Evolutionary conservation across 2,329 filamentous ascomycete species (phyloP), one percentile per base, ranked within the genome.

Genomic region (Nigrospora oryzae): DNA sequence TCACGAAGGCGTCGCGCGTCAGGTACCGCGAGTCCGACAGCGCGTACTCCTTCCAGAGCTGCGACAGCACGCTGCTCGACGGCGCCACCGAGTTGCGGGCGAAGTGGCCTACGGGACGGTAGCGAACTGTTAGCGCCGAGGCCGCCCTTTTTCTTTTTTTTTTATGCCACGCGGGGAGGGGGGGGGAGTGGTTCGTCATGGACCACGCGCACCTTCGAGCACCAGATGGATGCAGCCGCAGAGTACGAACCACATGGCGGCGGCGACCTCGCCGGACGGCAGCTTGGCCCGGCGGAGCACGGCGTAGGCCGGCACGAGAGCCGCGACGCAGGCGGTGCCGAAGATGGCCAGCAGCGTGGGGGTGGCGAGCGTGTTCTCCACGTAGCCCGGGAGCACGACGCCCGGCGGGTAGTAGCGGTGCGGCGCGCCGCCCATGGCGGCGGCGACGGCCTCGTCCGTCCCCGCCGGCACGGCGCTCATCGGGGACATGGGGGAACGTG

Each of bases 361-460:
- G 5, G 84, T 74, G 39, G 73, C 69, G 57, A 74, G 73, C 47
- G 81, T 74, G 60, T 90, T 90, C 53, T 81, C 74, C 37, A 79
- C 65, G 63, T 86, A 89, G 48, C 71, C 74, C 3, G 72, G 64
- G 46, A 91, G 76, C 15, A 70, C 65, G 34, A 79, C 74, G 43
- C 79, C 75, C 17, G 81, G 58, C 5, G 86, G 86, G 57, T 84
- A 89, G 66, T 86, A 90, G 1, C 84, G 84, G 60, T 89, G 83
- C 23, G 23, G 5, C 23, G 23, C 23, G 19, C 19, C 23, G 19
- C 19, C 19, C 19, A 23, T 23, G 19, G 19, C 19, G 19, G 19
- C 19, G 19, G 19, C 19, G 19, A 23, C 19, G 5, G 23, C 23
- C 23, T 6, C 23, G 23, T 28, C 23, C 23, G 23, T 6, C 23